Evolutionary conservation across 2,329 filamentous ascomycete genomes (phyloP).

Genomic region (Apiospora phragmitis): DNA sequence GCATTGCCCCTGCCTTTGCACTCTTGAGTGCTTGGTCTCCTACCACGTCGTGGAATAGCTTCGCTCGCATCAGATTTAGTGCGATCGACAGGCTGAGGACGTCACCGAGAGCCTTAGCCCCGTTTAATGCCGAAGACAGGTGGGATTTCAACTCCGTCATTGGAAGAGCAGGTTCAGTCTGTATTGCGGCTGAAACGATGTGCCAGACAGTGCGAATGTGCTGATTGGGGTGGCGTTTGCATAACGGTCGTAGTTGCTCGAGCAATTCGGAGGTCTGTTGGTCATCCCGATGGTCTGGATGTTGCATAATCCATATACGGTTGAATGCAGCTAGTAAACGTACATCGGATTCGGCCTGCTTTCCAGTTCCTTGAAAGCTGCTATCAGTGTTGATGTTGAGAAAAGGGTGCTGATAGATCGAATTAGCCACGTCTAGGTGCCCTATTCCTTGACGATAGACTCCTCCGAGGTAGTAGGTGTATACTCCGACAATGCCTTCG

Average conservation of each 20-base stretch:
- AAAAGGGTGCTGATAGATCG: constrained; percentile 61
- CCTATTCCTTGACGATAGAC: constrained; percentile 77
- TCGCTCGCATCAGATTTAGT: constrained; percentile 80
- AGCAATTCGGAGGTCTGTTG: constrained; percentile 61
- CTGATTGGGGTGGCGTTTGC: constrained; percentile 67
- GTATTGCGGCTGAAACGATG: constrained; percentile 69
- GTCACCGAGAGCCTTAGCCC: constrained; percentile 70
- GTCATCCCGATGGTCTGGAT: constrained; percentile 57
- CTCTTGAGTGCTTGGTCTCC: constrained; percentile 80
- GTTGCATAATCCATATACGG: constrained; percentile 70
- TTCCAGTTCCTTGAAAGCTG: constrained; percentile 26
- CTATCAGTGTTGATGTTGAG: constrained; percentile 54
- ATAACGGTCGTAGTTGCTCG: constrained; percentile 66
- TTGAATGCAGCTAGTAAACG: constrained; percentile 68
- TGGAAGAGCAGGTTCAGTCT: constrained; percentile 60
- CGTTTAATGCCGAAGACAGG: constrained; percentile 71
- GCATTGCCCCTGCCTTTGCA: constrained; percentile 66
- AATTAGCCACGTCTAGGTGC: constrained; percentile 66
- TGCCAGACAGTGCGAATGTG: constrained; percentile 79
- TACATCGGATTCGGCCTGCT: constrained; percentile 61
- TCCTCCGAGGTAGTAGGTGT: constrained; percentile 72
- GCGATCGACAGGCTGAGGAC: constrained; percentile 80
- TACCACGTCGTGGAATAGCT: constrained; percentile 79
- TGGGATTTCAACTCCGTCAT: constrained; percentile 78
- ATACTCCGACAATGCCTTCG: constrained; percentile 49